These are phyloP conservation scores for Trichoderma sp. DNA, from an alignment of 2,329 filamentous ascomycete species.

Conservation along the genomic window DNA sequence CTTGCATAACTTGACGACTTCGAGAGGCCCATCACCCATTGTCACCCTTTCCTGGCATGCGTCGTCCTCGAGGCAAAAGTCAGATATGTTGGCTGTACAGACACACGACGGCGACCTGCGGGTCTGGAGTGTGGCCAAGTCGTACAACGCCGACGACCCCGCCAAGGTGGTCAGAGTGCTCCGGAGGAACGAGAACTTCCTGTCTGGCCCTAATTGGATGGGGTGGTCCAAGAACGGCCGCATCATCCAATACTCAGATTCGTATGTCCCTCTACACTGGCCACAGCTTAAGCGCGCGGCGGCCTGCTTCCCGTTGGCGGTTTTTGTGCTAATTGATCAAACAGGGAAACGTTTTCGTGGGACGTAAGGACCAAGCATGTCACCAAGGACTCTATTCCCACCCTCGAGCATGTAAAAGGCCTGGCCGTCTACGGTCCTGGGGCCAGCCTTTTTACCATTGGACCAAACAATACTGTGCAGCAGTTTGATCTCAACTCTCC, in stretches of 20 bases:
- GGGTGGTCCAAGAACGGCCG: slow-evolving; percentile 97
- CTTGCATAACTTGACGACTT: slow-evolving; percentile 84
- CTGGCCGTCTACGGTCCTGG: slow-evolving; percentile 86
- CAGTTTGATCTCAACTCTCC: slow-evolving; percentile 91
- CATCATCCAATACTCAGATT: slow-evolving; percentile 87
- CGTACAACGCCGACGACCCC: slow-evolving; percentile 64
- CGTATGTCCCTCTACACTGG: slow-evolving; percentile 55
- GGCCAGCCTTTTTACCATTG: slow-evolving; percentile 88
- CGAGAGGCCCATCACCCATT: slow-evolving; percentile 80
- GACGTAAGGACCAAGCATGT: slow-evolving; percentile 98
- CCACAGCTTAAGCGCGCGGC: slow-evolving; percentile 46
- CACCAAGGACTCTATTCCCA: slow-evolving; percentile 83
- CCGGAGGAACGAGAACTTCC: slow-evolving; percentile 71
- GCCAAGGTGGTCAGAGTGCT: slow-evolving; percentile 88
- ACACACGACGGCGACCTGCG: slow-evolving; percentile 87
- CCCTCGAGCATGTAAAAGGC: slow-evolving; percentile 74
- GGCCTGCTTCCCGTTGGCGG: slow-evolving; percentile 31
- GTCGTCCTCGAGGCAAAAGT: slow-evolving; percentile 92
- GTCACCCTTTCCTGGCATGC: slow-evolving; percentile 91
- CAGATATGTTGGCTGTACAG: slow-evolving; percentile 95
- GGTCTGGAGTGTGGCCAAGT: slow-evolving; percentile 95
- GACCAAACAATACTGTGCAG: slow-evolving; percentile 83
- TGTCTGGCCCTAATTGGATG: slow-evolving; percentile 86
- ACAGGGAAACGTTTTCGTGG: slow-evolving; percentile 87
- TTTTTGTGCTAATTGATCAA: slow-evolving; percentile 30